Percentiles rank a stretch among this genome's conserved stretches.
Conservation (phyloP, 169 alveolate species). For the Plasmodium gonderi region DNA sequence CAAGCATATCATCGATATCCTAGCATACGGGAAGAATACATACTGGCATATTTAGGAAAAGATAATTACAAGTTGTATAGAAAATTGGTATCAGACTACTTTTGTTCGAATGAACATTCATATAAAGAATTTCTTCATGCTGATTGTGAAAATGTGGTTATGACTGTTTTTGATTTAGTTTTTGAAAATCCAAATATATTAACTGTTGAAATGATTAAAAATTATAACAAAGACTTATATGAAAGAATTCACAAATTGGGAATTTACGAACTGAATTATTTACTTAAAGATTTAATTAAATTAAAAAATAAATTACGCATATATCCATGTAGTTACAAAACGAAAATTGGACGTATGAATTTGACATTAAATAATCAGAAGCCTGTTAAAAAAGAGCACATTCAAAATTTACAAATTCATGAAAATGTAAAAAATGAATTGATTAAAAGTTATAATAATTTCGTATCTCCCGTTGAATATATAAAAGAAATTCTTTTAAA, state of each 20-base stretch:
- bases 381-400: slow-evolving; percentile 60
- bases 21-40: slow-evolving; percentile 67
- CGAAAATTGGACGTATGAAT: slow-evolving; percentile 49
- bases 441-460: slow-evolving; percentile 34
- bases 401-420: slow-evolving; percentile 11
- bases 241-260: slow-evolving; percentile 25
- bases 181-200: slow-evolving; percentile 39
- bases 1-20: slow-evolving; percentile 37
- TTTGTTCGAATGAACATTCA: slow-evolving; percentile 62
- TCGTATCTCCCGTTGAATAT: slow-evolving; percentile 50
- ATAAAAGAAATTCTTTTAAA: slow-evolving; percentile 39
- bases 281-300: slow-evolving; percentile 56
- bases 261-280: slow-evolving; percentile 48
- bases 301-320: slow-evolving; percentile 44
- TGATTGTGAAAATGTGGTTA: slow-evolving; percentile 33
- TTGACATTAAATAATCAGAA: slow-evolving; percentile 50
- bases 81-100: slow-evolving; percentile 52
- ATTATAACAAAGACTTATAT: slow-evolving; percentile 39
- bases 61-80: slow-evolving; percentile 63
- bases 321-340: slow-evolving; percentile 20
- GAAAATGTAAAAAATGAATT: slow-evolving; percentile 28
- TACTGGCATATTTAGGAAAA: slow-evolving; percentile 48
- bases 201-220: slow-evolving; percentile 35
- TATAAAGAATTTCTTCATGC: slow-evolving; percentile 65
- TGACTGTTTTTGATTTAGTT: slow-evolving; percentile 38